phyloP scores from a whole-genome alignment of 164 flowering plant genomes.

The Chimonanthus praecox region DNA sequence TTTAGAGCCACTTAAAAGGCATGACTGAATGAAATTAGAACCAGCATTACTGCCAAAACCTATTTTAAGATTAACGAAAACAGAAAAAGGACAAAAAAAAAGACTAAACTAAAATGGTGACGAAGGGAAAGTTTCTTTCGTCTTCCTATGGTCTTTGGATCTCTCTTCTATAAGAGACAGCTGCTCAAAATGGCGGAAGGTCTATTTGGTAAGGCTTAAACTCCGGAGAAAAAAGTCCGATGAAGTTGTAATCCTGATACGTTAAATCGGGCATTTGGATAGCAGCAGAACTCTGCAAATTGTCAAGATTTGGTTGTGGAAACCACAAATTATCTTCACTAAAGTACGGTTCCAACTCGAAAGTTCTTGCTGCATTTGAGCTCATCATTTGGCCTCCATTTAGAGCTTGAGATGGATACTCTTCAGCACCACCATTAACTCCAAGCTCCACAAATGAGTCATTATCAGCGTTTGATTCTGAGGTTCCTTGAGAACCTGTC shows the following conservation, averaged over 20 bases:
- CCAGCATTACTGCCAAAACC: too few species aligned
- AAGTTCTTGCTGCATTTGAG: not conserved
- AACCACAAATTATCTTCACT: conserved; percentile 18
- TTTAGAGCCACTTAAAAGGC: too few species aligned
- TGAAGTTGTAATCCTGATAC: conserved; percentile 9
- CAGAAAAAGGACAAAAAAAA: too few species aligned
- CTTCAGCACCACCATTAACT: not conserved
- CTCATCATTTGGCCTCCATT: not conserved
- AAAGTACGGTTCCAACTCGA: not conserved
- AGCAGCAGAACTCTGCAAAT: conserved; percentile 13
- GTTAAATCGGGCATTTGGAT: conserved; percentile 6
- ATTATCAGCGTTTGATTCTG: conserved; percentile 5
- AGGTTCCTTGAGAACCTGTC: conserved; percentile 7
- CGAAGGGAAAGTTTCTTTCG: too few species aligned
- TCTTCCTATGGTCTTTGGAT: too few species aligned
- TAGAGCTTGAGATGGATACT: conserved; percentile 1
- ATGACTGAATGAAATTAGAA: too few species aligned
- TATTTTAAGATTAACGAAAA: too few species aligned
- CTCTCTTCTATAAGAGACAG: too few species aligned
- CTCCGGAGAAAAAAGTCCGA: conserved; percentile 12
- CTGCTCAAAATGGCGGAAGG: conserved; percentile 3
- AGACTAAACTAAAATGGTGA: too few species aligned
- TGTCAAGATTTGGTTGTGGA: conserved; percentile 13
- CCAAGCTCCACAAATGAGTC: not conserved
- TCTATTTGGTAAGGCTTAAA: conserved; percentile 7